Evolutionary conservation across 1,284 basidiomycete genomes (phyloP), one percentile per base, ranked within the genome.

Genomic region (Ceratobasidium sp.): DNA sequence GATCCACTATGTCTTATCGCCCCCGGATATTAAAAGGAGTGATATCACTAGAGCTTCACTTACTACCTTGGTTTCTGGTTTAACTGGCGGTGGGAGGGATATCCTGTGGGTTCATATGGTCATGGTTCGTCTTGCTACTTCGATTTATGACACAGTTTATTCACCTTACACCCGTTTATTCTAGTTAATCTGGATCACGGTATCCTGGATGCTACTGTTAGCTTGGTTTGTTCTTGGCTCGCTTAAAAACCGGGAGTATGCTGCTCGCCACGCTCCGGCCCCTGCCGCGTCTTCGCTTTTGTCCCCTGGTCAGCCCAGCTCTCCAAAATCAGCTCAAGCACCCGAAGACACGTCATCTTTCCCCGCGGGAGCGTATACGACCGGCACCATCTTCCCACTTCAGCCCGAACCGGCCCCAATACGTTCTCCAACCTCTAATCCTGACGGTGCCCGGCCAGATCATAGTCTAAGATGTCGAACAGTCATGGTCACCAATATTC

Each of bases 401-500:
- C 73, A 66, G 2, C 50, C 73, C 6, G 73, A 66, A 57, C 62
- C 73, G 17, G 73, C 73, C 42, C 73, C 73, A 23, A 20, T 42
- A 10, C 73, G 62, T 23, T 2, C 62, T n/a, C 52, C 64, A 20
- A 65, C 62, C 62, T 38, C 48, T 1, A 12, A 50, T 17, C 20
- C n/a, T 13, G 57, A 62, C 40, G 79, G 57, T 26, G 61, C 26
- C 62, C 73, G 61, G 88, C 73, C 73, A 13, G 73, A 76, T 23
- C 66, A 76, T 26, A 76, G 73, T 48, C 52, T 76, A 12, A 26
- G 93, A 40, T 87, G 93, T 62, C 89, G 94, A 17, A 96, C 96
- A 0, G 85, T 97, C 76, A 94, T 97, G 92, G 92, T 97, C 20
- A 91, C 92, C 57, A 96, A 97, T 82, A 86, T 98, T 9, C 96